Evolutionary conservation across 768 basidiomycete genomes (phyloP), one percentile per base, ranked within the genome.

Genomic region (Cystobasidium tubakii): DNA sequence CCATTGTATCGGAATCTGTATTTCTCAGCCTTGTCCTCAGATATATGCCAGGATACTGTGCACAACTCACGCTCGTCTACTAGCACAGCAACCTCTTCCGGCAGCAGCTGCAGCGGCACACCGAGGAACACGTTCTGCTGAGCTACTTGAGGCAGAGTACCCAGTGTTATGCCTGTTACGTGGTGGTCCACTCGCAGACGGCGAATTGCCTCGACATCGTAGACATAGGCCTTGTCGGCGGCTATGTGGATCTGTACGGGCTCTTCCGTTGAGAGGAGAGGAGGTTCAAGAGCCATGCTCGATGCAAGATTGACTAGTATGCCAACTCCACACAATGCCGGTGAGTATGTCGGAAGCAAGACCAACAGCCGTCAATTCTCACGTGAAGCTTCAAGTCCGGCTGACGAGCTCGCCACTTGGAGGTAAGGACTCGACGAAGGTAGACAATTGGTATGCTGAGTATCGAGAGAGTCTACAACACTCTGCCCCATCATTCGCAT

Each of bases 81-180:
- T 6, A 98, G 87, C 36, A 94, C 84, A 13, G 90, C 91, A 10
- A 88, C 91, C 80, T 98, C 96, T 81, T 99, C 96, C 0, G 92
- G 91, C 82, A 91, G 86, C 1, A 98, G 83, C 9, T 90, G 83
- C 6, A 96, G 83, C 0, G 96, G 96, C n/a, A 92, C 82, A 7
- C 96, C 96, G 39, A 99, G 84, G 80, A 99, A 99, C 1, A 90
- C 87, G 83, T 99, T 99, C 82, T 99, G 96, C 78, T 97, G 94
- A 0, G 92, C 88, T 0, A 98, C 85, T 79, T 93, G 92, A 1
- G 96, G 94, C 17, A 99, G 86, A 0, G 96, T 98, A 0, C 96
- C 96, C 0, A 87, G 85, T 54, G 97, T 82, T 54, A 92, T 84
- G 42, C 95, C 93, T 78, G 90, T 92, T 60, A 98, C 85, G 71